Evolutionary conservation across 805 yeast species (phyloP), one percentile per base, ranked within the genome.

Genomic region (Starmerella kuoi): DNA sequence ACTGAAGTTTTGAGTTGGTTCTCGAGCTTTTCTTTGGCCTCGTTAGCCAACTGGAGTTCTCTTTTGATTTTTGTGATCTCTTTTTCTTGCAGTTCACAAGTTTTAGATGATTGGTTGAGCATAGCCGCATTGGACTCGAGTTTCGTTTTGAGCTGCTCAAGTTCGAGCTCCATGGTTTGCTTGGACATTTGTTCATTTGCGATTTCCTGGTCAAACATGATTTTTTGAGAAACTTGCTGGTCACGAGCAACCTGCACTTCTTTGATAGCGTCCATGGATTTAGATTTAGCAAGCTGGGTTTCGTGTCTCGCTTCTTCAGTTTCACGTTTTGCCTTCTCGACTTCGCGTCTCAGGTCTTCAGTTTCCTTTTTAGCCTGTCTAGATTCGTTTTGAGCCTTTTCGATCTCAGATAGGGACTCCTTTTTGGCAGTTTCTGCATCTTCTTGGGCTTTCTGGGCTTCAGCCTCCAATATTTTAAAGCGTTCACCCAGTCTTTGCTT

Each of bases 401-500:
- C 14, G 12, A 25, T 9, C 14, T 9, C 28, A 9, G 14, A 25
- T 25, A 11, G 12, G 14, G 28, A 25, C 12, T 25, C 28, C 14
- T 14, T 25, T 25, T 25, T 25, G 14, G 28, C 28, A 14, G 28
- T 11, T 14, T 25, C 28, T 9, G 14, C 12, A 9, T 14, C 14
- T 25, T 25, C 28, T 14, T 36, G 56, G 40, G 44, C 43, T 17
- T 51, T 55, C 3, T 46, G 58, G 3, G 65, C 56, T 40, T 65
- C 67, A 17, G 59, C 62, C 62, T 59, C 46, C 1, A 48, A 37
- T 22, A 28, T 39, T 19, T 45, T 67, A 63, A 54, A 63, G 48
- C 64, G 67, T 64, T 58, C 73, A 57, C 61, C 72, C 62, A 56
- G 60, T 4, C 64, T 55, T 11, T 54, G 37, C 40, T 62, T 60